phyloP scores from a whole-genome alignment of 2,329 filamentous ascomycete genomes.

The Hypomyces rosellus region DNA sequence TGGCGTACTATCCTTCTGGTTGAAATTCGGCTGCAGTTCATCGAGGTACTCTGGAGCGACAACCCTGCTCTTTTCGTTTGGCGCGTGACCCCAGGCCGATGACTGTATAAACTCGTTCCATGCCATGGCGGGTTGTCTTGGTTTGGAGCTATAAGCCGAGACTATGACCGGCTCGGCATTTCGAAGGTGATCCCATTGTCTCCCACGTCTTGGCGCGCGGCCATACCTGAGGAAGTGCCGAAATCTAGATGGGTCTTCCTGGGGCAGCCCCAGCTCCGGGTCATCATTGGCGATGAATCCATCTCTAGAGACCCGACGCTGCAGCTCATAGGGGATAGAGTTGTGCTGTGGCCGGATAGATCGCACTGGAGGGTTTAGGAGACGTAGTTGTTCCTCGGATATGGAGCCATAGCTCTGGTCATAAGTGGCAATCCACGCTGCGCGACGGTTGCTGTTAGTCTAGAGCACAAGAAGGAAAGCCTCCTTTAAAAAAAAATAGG shows the following conservation, averaged over 20 bases:
- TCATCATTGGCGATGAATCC: slow-evolving; percentile 40
- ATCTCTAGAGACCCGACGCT: slow-evolving; percentile 41
- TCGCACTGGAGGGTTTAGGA: slow-evolving; percentile 34
- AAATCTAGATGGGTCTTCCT: slow-evolving; percentile 31
- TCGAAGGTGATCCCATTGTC: slow-evolving; percentile 55
- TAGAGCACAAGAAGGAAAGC: not conserved
- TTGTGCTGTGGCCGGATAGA: slow-evolving; percentile 37
- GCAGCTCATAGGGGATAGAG: slow-evolving; percentile 31
- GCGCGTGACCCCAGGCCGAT: slow-evolving; percentile 43
- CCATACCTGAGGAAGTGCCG: slow-evolving; percentile 43
- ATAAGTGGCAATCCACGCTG: slow-evolving; percentile 47
- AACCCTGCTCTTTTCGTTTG: slow-evolving; percentile 42
- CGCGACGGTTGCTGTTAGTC: not conserved
- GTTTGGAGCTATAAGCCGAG: slow-evolving; percentile 37
- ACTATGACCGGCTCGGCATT: slow-evolving; percentile 55
- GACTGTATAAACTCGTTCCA: slow-evolving; percentile 51
- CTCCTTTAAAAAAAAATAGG: not conserved
- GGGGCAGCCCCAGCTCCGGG: slow-evolving; percentile 28
- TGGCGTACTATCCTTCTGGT: slow-evolving; percentile 29
- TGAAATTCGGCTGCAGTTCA: slow-evolving; percentile 43
- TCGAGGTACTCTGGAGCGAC: slow-evolving; percentile 40
- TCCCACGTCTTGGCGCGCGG: slow-evolving; percentile 39
- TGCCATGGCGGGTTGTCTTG: slow-evolving; percentile 35
- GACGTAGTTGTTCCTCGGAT: slow-evolving; percentile 32
- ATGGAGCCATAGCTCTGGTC: slow-evolving; percentile 34